phyloP scores from a whole-genome alignment of 106 monocot species.

The Xerophyta viscosa region DNA sequence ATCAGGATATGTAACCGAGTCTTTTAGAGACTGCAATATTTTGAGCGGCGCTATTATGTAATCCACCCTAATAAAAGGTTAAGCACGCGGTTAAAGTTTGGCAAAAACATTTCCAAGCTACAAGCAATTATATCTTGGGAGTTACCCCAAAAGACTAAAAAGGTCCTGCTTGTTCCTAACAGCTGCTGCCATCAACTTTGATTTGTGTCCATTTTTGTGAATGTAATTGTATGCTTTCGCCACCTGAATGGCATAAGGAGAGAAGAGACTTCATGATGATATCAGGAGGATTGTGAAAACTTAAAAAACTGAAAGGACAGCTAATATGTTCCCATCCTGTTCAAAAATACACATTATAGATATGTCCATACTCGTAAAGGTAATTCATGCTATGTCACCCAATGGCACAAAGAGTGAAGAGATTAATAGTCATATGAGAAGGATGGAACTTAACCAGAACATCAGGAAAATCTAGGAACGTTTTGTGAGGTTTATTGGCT shows the following conservation, averaged over 20 bases:
- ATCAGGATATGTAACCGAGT: conserved; percentile 59
- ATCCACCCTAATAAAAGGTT: conserved; percentile 48
- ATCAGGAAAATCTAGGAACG: too few relatives aligned
- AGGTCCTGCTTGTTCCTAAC: conserved; percentile 94
- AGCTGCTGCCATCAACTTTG: conserved; percentile 97
- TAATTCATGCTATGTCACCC: too few relatives aligned
- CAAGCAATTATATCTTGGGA: not conserved
- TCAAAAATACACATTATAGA: too few relatives aligned
- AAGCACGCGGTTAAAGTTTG: not conserved
- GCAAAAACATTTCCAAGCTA: not conserved
- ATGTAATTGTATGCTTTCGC: conserved; percentile 94
- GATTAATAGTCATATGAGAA: too few relatives aligned
- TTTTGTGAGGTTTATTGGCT: too few relatives aligned
- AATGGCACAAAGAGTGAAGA: too few relatives aligned
- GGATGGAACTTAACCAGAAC: too few relatives aligned
- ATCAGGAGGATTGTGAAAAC: too few relatives aligned
- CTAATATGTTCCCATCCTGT: too few relatives aligned
- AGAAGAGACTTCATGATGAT: too few relatives aligned
- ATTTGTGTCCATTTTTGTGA: conserved; percentile 82
- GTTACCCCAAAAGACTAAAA: conserved; percentile 86
- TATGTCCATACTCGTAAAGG: too few relatives aligned
- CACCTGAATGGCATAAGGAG: conserved; percentile 23
- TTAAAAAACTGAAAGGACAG: too few relatives aligned
- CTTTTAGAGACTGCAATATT: conserved; percentile 83
- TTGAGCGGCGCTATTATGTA: conserved; percentile 94